phyloP scores from a whole-genome alignment of 1,284 basidiomycete species.

The Gymnopus androsaceus region DNA sequence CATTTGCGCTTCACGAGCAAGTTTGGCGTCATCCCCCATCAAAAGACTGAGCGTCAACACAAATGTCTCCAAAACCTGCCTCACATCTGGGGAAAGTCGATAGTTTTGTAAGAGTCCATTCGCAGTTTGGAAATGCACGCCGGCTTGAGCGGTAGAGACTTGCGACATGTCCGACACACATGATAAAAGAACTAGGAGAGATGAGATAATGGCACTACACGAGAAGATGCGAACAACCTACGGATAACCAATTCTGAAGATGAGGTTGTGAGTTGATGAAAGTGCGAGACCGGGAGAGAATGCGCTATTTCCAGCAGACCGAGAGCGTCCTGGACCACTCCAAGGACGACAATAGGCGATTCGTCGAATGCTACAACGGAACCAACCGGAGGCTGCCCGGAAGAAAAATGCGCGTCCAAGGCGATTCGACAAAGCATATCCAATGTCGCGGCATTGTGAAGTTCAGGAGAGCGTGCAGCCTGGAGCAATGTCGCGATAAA shows the following conservation, averaged over 20 bases:
- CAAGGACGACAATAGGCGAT: constrained; percentile 48
- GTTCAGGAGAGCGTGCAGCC: constrained; percentile 49
- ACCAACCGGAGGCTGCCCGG: constrained; percentile 51
- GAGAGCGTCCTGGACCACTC: constrained; percentile 60
- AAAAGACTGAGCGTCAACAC: constrained; percentile 58
- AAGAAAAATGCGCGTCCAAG: constrained; percentile 61
- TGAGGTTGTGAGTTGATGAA: constrained; percentile 59
- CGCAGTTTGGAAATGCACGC: constrained; percentile 54
- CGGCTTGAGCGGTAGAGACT: constrained; percentile 58
- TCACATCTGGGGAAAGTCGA: constrained; percentile 49
- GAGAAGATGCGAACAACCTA: constrained; percentile 36
- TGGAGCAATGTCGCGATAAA: constrained; percentile 59
- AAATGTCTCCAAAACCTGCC: constrained; percentile 61
- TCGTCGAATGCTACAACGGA: constrained; percentile 54
- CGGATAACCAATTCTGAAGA: constrained; percentile 60
- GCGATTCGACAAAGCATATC: constrained; percentile 67
- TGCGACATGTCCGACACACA: constrained; percentile 62
- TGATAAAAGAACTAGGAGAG: constrained; percentile 47
- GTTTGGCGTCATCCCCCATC: constrained; percentile 69
- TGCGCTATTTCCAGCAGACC: constrained; percentile 58
- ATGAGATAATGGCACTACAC: constrained; percentile 39
- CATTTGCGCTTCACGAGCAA: constrained; percentile 63
- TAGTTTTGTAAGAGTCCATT: constrained; percentile 56
- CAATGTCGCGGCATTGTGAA: constrained; percentile 65
- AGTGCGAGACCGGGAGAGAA: constrained; percentile 57